These are phyloP conservation scores for Penicillium argentinense DNA, from an alignment of 495 filamentous ascomycete species.

Conservation along the genomic window DNA sequence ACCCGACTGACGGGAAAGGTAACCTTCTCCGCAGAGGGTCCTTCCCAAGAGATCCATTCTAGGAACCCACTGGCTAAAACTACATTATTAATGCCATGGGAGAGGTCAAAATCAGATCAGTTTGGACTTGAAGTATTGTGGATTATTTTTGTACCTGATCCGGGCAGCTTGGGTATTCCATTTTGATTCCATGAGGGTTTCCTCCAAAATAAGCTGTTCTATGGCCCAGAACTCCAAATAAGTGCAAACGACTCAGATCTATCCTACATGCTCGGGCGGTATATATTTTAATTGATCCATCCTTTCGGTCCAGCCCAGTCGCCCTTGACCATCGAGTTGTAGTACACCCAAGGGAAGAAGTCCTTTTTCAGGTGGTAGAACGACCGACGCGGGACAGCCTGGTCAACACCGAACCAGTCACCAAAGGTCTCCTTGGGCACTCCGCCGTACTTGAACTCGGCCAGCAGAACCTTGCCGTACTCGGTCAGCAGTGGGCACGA, in stretches of 20 bases:
- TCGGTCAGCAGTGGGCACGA: conserved; percentile 67
- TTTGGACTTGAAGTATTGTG: not conserved
- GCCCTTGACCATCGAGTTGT: conserved; percentile 58
- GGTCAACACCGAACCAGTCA: conserved; percentile 55
- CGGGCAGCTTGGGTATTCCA: not conserved
- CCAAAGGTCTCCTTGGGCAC: conserved; percentile 69
- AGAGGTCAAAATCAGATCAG: not conserved
- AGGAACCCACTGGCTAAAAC: no score
- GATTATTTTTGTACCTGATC: no score
- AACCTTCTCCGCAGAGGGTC: not conserved
- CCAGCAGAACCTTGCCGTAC: conserved; percentile 66
- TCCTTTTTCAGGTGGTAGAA: conserved; percentile 72
- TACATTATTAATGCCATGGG: no score
- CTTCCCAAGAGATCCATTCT: no score
- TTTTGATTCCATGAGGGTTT: not conserved
- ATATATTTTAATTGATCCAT: conserved; percentile 28
- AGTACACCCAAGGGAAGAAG: conserved; percentile 70
- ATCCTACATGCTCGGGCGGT: no score
- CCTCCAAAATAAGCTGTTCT: no score
- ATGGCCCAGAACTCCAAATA: conserved; percentile 1
- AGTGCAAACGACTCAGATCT: no score
- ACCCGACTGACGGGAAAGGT: not conserved
- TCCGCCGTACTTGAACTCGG: conserved; percentile 73
- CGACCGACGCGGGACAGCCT: conserved; percentile 51
- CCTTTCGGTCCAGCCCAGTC: conserved; percentile 64